Conservation (phyloP, 495 filamentous ascomycete genomes). For the Lophiotrema nucula region DNA sequence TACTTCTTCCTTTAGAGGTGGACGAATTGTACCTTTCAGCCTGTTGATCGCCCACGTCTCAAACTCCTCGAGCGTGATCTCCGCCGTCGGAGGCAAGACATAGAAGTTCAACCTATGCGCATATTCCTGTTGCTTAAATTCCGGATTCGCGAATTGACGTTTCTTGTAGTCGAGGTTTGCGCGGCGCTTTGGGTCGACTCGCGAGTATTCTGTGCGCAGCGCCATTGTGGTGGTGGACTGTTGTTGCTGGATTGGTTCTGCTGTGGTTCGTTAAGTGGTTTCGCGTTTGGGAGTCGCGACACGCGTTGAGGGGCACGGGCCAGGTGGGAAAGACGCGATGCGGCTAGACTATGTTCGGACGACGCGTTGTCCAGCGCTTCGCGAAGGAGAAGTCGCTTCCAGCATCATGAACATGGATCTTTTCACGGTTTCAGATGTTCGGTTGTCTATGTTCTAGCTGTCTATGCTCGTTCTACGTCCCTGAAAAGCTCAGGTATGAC, state of each 20-base stretch:
- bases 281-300: background rate
- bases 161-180: constrained; percentile 73
- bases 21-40: constrained; percentile 59
- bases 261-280: background rate
- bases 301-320: background rate
- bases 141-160: constrained; percentile 74
- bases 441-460: no score
- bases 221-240: constrained; percentile 23
- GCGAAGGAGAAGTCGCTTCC: no score
- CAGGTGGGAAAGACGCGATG: background rate
- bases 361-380: no score
- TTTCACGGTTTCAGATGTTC: no score
- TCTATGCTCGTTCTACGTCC: no score
- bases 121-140: constrained; percentile 73
- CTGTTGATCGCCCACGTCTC: constrained; percentile 99
- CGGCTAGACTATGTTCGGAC: no score
- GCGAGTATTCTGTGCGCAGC: constrained; percentile 38
- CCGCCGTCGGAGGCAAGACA: constrained; percentile 77
- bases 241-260: background rate
- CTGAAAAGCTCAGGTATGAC: no score
- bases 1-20: background rate
- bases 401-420: no score
- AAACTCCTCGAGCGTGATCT: constrained; percentile 96
- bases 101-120: constrained; percentile 91
- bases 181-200: constrained; percentile 80